Conservation (phyloP, 2,329 filamentous ascomycete species). For the Lachnellula cervina region DNA sequence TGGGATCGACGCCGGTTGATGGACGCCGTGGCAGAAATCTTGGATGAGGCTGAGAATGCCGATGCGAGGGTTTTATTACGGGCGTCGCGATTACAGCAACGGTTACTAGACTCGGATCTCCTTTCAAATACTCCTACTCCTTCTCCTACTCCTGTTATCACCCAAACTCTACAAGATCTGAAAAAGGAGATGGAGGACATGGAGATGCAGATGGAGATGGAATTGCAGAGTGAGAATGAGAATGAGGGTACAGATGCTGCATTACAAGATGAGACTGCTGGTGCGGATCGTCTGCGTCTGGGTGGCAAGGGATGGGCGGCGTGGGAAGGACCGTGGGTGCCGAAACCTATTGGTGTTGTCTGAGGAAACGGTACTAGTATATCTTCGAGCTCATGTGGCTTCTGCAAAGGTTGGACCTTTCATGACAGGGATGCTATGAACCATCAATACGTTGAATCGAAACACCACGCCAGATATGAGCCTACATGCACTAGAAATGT, state of each 20-base stretch:
- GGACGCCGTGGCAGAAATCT: slow-evolving; percentile 20
- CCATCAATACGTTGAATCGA: too few species aligned
- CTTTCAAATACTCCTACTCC: too few species aligned
- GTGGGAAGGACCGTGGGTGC: slow-evolving; percentile 49
- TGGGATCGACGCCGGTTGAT: slow-evolving; percentile 22
- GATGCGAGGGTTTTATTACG: slow-evolving; percentile 18
- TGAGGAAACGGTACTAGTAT: slow-evolving; percentile 26
- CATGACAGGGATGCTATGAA: too few species aligned
- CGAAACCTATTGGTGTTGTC: slow-evolving; percentile 53
- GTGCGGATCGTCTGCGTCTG: slow-evolving; percentile 1
- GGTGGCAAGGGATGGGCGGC: slow-evolving; percentile 41
- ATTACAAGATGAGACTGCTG: background rate
- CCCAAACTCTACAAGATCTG: slow-evolving; percentile 14
- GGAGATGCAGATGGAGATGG: slow-evolving; percentile 15
- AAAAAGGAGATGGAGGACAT: slow-evolving; percentile 21
- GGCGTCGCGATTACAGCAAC: slow-evolving; percentile 38
- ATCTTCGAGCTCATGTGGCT: too few species aligned
- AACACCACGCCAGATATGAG: too few species aligned
- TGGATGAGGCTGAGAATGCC: slow-evolving; percentile 5
- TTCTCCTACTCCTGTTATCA: background rate
- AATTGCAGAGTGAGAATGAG: slow-evolving; percentile 8
- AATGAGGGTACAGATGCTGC: slow-evolving; percentile 7
- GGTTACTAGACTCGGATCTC: slow-evolving; percentile 30
- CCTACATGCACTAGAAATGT: too few species aligned
- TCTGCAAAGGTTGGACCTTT: too few species aligned